Evolutionary conservation across 345 rosid species (phyloP).

Genomic region (Syzygium aqueum): DNA sequence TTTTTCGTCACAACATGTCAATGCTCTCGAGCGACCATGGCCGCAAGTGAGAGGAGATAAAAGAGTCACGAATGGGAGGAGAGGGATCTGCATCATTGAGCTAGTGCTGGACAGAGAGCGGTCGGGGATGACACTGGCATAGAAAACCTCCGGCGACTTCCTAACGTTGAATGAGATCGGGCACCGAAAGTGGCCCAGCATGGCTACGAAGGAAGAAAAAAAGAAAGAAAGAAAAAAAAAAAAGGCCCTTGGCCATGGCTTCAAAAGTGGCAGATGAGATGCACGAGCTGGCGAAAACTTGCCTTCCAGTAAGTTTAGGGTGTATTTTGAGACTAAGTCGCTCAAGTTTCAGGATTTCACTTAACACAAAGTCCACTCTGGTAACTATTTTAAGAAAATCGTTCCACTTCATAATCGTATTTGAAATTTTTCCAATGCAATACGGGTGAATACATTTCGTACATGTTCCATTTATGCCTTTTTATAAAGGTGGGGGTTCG

Average conservation of each 20-base stretch:
- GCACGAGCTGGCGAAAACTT: neutral
- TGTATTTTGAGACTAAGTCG: neutral
- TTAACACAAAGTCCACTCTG: neutral
- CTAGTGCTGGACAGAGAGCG: neutral
- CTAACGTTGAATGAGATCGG: accelerated
- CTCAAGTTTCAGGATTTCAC: neutral
- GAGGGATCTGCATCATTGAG: neutral
- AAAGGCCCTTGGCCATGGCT: no score
- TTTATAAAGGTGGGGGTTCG: neutral
- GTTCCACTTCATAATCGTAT: neutral
- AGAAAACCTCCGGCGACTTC: neutral
- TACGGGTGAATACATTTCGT: neutral
- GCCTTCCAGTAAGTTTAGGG: neutral
- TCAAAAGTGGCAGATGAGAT: neutral
- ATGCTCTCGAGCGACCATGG: neutral
- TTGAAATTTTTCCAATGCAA: neutral
- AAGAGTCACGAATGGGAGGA: neutral
- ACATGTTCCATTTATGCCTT: no score
- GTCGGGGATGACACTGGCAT: neutral
- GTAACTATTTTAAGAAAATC: neutral
- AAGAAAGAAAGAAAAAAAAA: neutral
- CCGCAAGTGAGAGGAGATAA: neutral
- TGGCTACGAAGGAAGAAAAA: neutral
- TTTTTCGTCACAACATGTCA: neutral
- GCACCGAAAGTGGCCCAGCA: neutral